These are phyloP conservation scores for Magnusiomyces tetraspermus DNA, from an alignment of 1,139 yeast genomes.

Conservation along the genomic window DNA sequence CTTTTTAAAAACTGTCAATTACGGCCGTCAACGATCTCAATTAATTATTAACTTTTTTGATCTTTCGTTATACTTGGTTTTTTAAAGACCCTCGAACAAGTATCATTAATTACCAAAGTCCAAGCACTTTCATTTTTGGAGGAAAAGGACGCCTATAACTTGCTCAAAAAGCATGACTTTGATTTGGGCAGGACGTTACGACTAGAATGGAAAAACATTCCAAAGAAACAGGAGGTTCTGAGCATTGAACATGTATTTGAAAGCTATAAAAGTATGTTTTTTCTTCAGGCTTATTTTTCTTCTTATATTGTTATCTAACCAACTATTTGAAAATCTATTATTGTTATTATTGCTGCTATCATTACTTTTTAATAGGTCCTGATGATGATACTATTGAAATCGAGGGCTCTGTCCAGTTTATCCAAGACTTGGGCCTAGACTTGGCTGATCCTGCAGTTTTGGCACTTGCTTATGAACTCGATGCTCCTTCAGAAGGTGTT, in stretches of 20 bases:
- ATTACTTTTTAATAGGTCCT: constrained; percentile 10
- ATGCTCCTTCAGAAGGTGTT: constrained; percentile 57
- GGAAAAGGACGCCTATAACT: constrained; percentile 11
- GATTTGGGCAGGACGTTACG: constrained; percentile 18
- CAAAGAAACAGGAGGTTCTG: constrained; percentile 4
- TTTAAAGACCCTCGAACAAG: not conserved
- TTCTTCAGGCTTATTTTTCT: not conserved
- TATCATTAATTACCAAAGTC: not conserved
- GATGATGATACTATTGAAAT: constrained; percentile 38
- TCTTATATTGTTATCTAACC: no score
- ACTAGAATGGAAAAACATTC: constrained; percentile 1
- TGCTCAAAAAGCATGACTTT: constrained; percentile 18
- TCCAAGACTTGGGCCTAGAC: constrained; percentile 55
- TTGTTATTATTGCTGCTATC: no score
- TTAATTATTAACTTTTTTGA: no score
- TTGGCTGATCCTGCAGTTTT: constrained; percentile 69
- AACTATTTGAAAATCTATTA: no score
- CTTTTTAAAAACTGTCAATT: no score
- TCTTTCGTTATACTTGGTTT: no score
- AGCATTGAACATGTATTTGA: constrained; percentile 18
- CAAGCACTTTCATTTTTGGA: not conserved
- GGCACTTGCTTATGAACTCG: constrained; percentile 58
- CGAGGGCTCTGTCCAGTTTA: constrained; percentile 65
- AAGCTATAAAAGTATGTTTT: constrained; percentile 16
- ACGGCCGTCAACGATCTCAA: no score